These are phyloP conservation scores for Gloeophyllum trabeum DNA, from an alignment of 768 basidiomycete species.

Conservation along the genomic window DNA sequence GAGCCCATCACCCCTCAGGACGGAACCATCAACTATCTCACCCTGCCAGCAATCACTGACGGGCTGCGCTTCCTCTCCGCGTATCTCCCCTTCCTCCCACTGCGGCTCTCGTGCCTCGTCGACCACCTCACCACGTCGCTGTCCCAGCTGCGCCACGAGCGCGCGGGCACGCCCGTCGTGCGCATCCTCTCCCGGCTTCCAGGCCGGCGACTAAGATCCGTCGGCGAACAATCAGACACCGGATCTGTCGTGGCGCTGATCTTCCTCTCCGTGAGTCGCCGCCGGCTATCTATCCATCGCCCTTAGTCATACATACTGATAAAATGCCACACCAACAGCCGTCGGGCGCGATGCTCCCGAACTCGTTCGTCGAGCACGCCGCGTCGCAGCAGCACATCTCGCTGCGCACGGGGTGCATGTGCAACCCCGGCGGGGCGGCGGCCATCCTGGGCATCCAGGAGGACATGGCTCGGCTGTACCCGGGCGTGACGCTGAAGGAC, in stretches of 20 bases:
- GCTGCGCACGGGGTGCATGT: slow-evolving; percentile 79
- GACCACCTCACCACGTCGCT: slow-evolving; percentile 50
- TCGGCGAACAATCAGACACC: slow-evolving; percentile 57
- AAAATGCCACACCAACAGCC: slow-evolving; percentile 29
- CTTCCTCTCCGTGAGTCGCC: slow-evolving; percentile 47
- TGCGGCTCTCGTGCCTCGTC: slow-evolving; percentile 60
- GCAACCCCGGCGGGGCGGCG: slow-evolving; percentile 77
- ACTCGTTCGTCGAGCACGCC: slow-evolving; percentile 63
- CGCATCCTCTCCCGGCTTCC: slow-evolving; percentile 60
- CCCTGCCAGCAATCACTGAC: slow-evolving; percentile 65
- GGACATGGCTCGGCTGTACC: slow-evolving; percentile 50
- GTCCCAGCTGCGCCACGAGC: slow-evolving; percentile 48
- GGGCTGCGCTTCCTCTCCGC: slow-evolving; percentile 69
- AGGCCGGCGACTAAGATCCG: slow-evolving; percentile 33
- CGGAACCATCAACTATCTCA: slow-evolving; percentile 77
- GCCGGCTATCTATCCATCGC: background rate
- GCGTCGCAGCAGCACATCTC: slow-evolving; percentile 58
- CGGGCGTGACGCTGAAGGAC: slow-evolving; percentile 48
- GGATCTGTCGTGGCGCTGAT: slow-evolving; percentile 55
- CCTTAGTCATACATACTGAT: slow-evolving; percentile 1
- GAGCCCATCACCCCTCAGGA: slow-evolving; percentile 36
- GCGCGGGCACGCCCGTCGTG: slow-evolving; percentile 45
- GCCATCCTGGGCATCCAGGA: slow-evolving; percentile 55
- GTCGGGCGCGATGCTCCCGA: slow-evolving; percentile 53
- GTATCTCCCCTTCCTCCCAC: slow-evolving; percentile 70